Percentiles rank a stretch among this genome's conserved stretches.
Conservation (phyloP, 345 rosid genomes). For the Punica granatum region DNA sequence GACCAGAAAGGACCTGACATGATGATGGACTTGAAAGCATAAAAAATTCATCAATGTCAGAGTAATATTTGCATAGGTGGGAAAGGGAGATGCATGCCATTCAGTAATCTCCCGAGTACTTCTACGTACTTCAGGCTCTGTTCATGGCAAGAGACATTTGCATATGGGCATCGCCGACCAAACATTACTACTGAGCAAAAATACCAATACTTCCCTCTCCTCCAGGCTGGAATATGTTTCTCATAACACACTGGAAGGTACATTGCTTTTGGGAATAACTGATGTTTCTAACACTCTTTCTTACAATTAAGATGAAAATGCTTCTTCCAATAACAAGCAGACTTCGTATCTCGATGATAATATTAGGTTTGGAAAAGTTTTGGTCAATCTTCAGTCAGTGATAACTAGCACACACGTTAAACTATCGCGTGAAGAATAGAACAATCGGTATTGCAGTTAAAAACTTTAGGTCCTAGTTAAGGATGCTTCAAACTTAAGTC, state of each 20-base stretch:
- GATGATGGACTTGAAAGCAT: constrained; percentile 19
- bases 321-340: not conserved
- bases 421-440: not conserved
- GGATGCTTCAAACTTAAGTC: not conserved
- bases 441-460: not conserved
- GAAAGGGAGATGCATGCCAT: constrained; percentile 4
- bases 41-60: constrained; percentile 11
- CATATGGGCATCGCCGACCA: constrained; percentile 19
- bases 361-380: not conserved
- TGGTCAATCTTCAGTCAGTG: not conserved
- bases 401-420: not conserved
- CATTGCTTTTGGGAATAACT: not conserved
- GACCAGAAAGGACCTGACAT: constrained; percentile 17
- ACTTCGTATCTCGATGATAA: not conserved
- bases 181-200: constrained; percentile 2
- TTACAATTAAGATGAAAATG: not conserved
- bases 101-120: constrained; percentile 12
- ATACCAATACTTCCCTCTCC: not conserved
- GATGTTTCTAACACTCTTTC: not conserved
- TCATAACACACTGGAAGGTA: not conserved
- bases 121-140: constrained; percentile 17
- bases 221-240: constrained; percentile 8
- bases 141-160: constrained; percentile 20
- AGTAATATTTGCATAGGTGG: not conserved
- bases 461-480: not conserved